Evolutionary conservation across 164 flowering plant species (phyloP).

Genomic region (Dillenia turbinata): DNA sequence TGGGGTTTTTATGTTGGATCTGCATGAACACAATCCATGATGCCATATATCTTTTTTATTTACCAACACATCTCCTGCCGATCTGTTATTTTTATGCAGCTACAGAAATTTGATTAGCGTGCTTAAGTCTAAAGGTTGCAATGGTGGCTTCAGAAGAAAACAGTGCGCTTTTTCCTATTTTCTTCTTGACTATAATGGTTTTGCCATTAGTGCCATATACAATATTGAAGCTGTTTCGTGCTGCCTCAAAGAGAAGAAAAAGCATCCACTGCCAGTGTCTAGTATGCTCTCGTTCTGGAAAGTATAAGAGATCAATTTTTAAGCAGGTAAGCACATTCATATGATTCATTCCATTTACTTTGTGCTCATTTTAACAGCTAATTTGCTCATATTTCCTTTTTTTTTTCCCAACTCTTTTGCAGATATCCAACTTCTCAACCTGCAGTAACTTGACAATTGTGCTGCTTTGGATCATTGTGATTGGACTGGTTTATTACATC

Average conservation of each 20-base stretch:
- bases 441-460: conserved; percentile 81
- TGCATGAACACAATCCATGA: too few species aligned
- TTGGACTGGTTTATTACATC: conserved; percentile 68
- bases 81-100: too few species aligned
- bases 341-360: too few species aligned
- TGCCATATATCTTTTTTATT: too few species aligned
- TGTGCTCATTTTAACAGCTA: too few species aligned
- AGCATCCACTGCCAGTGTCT: conserved; percentile 76
- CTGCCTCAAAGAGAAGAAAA: conserved; percentile 63
- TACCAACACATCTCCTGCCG: too few species aligned
- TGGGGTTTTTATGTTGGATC: too few species aligned
- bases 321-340: conserved; percentile 40
- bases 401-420: conserved; percentile 16
- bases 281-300: conserved; percentile 70
- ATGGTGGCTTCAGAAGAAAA: conserved; percentile 93
- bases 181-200: conserved; percentile 92
- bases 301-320: conserved; percentile 74
- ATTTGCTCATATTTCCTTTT: not conserved
- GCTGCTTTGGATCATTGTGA: conserved; percentile 82
- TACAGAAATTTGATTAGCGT: too few species aligned
- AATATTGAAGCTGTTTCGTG: conserved; percentile 60
- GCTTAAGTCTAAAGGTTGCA: not conserved
- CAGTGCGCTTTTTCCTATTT: conserved; percentile 82
- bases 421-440: conserved; percentile 84
- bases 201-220: conserved; percentile 92